phyloP scores from a whole-genome alignment of 352 stramenopile genomes.

The Plasmopara muralis region DNA sequence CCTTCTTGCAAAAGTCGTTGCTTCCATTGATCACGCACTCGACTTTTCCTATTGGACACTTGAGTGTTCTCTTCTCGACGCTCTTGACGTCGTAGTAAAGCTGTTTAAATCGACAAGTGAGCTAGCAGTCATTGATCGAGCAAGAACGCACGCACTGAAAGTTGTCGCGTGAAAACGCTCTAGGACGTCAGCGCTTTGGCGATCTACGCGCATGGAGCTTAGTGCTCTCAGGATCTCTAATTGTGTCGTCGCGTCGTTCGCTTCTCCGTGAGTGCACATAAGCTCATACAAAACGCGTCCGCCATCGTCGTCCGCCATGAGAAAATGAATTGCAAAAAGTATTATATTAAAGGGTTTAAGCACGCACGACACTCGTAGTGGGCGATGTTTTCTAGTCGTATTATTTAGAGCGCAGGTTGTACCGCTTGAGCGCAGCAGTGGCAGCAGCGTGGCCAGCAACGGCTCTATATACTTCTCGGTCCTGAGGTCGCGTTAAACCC shows the following conservation, averaged over 20 bases:
- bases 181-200: conserved; percentile 24
- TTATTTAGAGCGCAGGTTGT: conserved; percentile 35
- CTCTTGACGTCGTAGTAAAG: conserved; percentile 23
- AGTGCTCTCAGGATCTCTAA: conserved; percentile 37
- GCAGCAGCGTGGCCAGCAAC: conserved; percentile 57
- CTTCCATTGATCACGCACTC: conserved; percentile 33
- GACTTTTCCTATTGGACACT: conserved; percentile 31
- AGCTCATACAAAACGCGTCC: conserved; percentile 24
- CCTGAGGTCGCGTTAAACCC: conserved; percentile 29
- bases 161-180: conserved; percentile 38
- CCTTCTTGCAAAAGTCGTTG: conserved; percentile 20
- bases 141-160: conserved; percentile 27
- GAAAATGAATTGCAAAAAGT: conserved; percentile 7
- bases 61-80: conserved; percentile 5
- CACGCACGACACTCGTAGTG: too few relatives aligned
- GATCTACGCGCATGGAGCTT: conserved; percentile 19
- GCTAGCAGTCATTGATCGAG: neutral
- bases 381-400: too few relatives aligned
- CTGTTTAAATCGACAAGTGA: conserved; percentile 12
- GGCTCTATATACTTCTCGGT: conserved; percentile 50
- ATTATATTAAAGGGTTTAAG: conserved; percentile 3
- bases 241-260: conserved; percentile 22
- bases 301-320: conserved; percentile 12
- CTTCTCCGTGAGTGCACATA: conserved; percentile 24
- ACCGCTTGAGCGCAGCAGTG: conserved; percentile 41